phyloP scores from a whole-genome alignment of 176 grass and related monocot species.

The Musa schizocarpa region DNA sequence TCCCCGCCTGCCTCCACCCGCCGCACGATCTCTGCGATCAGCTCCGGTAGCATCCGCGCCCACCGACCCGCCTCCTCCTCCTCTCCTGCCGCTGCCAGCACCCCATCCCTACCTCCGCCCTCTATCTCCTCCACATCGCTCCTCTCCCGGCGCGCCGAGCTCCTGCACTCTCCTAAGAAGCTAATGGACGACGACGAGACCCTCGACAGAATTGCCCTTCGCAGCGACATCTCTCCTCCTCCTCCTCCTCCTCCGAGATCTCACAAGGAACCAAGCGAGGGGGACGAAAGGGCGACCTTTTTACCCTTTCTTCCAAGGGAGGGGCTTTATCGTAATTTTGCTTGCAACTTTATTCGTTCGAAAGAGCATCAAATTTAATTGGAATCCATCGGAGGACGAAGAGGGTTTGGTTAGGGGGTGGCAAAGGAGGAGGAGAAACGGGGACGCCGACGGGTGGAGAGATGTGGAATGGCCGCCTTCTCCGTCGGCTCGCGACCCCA shows the following conservation, averaged over 20 bases:
- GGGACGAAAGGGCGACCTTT: background rate
- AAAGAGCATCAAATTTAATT: too few relatives aligned
- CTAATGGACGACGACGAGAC: background rate
- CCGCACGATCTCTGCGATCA: conserved; percentile 62
- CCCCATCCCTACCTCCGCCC: conserved; percentile 29
- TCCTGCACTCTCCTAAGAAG: background rate
- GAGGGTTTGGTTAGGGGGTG: too few relatives aligned
- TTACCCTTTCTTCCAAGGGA: too few relatives aligned
- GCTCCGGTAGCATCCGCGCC: conserved; percentile 69
- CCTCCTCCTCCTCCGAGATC: background rate
- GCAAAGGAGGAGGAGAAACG: too few relatives aligned
- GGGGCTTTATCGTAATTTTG: too few relatives aligned
- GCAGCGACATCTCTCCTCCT: background rate
- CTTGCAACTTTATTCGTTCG: too few relatives aligned
- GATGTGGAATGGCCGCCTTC: too few relatives aligned
- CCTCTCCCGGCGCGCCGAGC: conserved; percentile 13
- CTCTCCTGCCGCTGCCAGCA: background rate
- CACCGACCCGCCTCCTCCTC: conserved; percentile 64
- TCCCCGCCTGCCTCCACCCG: conserved; percentile 65
- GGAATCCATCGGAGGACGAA: too few relatives aligned
- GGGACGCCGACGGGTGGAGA: too few relatives aligned
- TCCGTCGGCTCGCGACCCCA: too few relatives aligned
- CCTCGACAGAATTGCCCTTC: background rate
- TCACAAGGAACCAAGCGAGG: background rate
- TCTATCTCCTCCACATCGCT: conserved; percentile 20